Evolutionary conservation across 306 rosid genomes (phyloP), one percentile per base, ranked within the genome.

Genomic region (Dryas alaskensis): DNA sequence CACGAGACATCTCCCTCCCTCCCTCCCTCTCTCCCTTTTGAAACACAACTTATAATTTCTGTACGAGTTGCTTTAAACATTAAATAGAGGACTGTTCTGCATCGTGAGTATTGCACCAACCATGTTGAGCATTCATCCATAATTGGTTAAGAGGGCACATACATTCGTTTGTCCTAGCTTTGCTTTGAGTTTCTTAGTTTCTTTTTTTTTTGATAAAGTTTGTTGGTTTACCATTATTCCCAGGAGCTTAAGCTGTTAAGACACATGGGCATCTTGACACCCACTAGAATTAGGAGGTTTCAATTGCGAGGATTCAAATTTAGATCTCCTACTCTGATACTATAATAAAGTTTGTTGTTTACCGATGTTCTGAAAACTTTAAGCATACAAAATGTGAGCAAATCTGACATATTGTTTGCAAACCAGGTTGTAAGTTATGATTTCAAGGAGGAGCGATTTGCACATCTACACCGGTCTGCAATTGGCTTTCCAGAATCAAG

Each of bases 351-450:
- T 40, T 52, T 39, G 6, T 40, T 52, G 73, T 19, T 51, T 68
- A 27, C 60, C 54, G 9, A 11, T 13, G 17, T 31, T 53, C 6
- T 9, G 4, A 57, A 27, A 50, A 10, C 59, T 49, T 31, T 31
- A 68, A 2, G 48, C 48, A 12, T 54, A 49, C 42, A 39, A 4
- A 6, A 27, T 69, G 37, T 40, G 14, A 51, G 22, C n/a, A 13
- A 67, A 11, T 45, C 37, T 55, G 19, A 27, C 37, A 44, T 73
- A 67, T 63, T 63, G 45, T 73, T 70, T 31, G 62, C 63, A 49
- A 75, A 70, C 73, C 86, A 92, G 98, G 97, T 93, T 62, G 96
- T 93, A 70, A 79, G 98, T 70, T 92, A 91, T 45, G 96, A 91
- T 88, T 93, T 93, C 79, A 93, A 93, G 81, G 85, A 84, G 84